phyloP scores from a whole-genome alignment of 495 filamentous ascomycete species.

The Aspergillus nidulans region DNA sequence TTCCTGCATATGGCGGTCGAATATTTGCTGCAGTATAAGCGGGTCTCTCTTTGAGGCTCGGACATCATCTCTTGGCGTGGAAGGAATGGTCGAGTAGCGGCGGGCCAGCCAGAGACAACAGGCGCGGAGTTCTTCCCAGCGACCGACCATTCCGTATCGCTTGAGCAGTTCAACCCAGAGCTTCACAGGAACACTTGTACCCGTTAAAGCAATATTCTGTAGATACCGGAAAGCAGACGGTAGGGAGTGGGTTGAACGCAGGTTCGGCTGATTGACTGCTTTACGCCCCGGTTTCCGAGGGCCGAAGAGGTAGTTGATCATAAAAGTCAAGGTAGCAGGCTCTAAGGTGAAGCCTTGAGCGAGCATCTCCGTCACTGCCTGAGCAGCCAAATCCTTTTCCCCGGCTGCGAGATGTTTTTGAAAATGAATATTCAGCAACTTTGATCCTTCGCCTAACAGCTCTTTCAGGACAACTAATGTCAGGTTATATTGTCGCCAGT shows the following conservation, averaged over 20 bases:
- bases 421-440: constrained; percentile 39
- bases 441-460: constrained; percentile 21
- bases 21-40: constrained; percentile 38
- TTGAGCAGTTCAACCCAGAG: constrained; percentile 43
- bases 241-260: constrained; percentile 24
- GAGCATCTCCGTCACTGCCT: constrained; percentile 34
- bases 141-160: constrained; percentile 33
- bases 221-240: constrained; percentile 33
- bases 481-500: constrained; percentile 50
- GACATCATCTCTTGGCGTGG: too few species aligned
- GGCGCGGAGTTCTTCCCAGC: constrained; percentile 35
- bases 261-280: constrained; percentile 16
- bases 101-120: constrained; percentile 41
- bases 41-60: neutral
- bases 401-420: constrained; percentile 38
- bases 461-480: constrained; percentile 48
- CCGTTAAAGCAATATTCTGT: constrained; percentile 30
- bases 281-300: constrained; percentile 27
- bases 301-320: constrained; percentile 31
- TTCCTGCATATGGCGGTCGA: constrained; percentile 41
- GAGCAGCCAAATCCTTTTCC: constrained; percentile 30
- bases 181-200: constrained; percentile 24
- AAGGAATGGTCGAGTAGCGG: constrained; percentile 25
- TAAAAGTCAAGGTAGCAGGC: constrained; percentile 32
- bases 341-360: constrained; percentile 23